phyloP scores from a whole-genome alignment of 305 asterid genomes.

The Withania somnifera region DNA sequence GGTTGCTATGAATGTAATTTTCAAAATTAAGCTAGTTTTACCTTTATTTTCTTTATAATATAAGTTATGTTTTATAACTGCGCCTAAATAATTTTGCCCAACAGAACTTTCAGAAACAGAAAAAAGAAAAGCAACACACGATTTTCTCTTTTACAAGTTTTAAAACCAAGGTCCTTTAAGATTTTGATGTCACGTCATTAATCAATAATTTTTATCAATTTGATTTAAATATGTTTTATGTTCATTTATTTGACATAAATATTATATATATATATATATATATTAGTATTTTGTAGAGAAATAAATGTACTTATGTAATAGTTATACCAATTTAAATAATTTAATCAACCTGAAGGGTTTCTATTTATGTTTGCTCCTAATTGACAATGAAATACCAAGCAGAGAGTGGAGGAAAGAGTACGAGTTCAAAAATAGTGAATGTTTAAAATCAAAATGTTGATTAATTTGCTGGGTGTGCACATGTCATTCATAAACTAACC shows the following conservation, averaged over 20 bases:
- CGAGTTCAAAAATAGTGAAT: neutral
- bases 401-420: neutral
- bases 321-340: no score
- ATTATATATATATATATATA: neutral
- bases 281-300: neutral
- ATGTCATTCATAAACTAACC: neutral
- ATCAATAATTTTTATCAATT: neutral
- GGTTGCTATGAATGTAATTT: no score
- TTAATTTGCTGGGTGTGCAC: neutral
- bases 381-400: neutral
- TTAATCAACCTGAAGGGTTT: no score
- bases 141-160: neutral
- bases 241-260: neutral
- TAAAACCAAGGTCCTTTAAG: neutral
- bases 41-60: no score
- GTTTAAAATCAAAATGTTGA: neutral
- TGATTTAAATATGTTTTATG: neutral
- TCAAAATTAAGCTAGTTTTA: no score
- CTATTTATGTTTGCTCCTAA: neutral
- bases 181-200: neutral
- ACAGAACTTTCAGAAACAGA: neutral
- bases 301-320: neutral
- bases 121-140: neutral
- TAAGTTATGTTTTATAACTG: no score
- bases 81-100: neutral